Evolutionary conservation across 2,329 filamentous ascomycete genomes (phyloP).

Genomic region (Apiospora hydei): DNA sequence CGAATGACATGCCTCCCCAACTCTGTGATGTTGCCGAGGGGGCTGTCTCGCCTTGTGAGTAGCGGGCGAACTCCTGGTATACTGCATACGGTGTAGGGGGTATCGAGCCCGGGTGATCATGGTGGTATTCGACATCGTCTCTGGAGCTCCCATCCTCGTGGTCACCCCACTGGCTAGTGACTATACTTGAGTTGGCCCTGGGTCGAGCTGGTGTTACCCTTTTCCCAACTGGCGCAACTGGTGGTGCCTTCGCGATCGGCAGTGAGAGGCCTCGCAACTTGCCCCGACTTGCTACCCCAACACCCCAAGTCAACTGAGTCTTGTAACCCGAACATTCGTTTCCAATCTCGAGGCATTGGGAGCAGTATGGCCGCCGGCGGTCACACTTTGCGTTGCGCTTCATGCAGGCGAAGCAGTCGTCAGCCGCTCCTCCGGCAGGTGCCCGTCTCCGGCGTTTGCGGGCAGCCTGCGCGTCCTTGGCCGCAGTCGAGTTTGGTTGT

Average conservation of each 20-base stretch:
- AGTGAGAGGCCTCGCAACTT: constrained; percentile 91
- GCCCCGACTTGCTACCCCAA: constrained; percentile 92
- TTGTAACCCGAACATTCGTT: constrained; percentile 97
- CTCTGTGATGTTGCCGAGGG: constrained; percentile 49
- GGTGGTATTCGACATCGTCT: constrained; percentile 47
- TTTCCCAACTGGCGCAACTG: constrained; percentile 58
- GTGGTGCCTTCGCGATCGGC: constrained; percentile 68
- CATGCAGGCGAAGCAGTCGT: constrained; percentile 94
- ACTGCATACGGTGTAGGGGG: constrained; percentile 43
- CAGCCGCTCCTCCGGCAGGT: constrained; percentile 84
- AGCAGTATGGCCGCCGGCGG: constrained; percentile 90
- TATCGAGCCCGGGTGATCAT: constrained; percentile 51
- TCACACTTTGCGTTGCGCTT: constrained; percentile 88
- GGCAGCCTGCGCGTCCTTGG: constrained; percentile 59
- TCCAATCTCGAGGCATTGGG: constrained; percentile 88
- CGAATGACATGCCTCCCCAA: constrained; percentile 58
- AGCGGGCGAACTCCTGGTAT: constrained; percentile 59
- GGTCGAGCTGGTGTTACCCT: constrained; percentile 52
- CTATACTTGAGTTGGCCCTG: constrained; percentile 53
- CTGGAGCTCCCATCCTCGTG: constrained; percentile 44
- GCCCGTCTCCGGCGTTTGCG: constrained; percentile 86
- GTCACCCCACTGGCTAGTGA: constrained; percentile 49
- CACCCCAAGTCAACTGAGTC: constrained; percentile 95
- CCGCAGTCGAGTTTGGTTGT: constrained; percentile 52
- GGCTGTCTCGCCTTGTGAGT: constrained; percentile 54